Evolutionary conservation across 2,329 filamentous ascomycete species (phyloP).

Genomic region (Penicillium thymicola): DNA sequence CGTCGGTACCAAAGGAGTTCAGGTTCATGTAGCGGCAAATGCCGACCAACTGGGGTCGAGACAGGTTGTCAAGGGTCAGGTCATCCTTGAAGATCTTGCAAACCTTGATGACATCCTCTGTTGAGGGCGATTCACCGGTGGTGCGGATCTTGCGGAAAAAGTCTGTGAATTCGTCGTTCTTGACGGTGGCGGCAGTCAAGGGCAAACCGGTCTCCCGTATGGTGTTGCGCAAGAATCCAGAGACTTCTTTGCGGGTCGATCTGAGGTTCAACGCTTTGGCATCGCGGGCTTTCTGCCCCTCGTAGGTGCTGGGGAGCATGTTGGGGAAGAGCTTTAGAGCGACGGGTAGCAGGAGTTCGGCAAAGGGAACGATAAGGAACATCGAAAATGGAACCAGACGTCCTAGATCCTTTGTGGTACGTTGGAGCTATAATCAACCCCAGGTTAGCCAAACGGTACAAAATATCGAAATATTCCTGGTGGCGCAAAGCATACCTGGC

Average conservation of each 20-base stretch:
- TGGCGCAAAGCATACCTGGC: constrained; percentile 57
- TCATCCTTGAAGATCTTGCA: constrained; percentile 99
- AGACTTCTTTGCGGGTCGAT: constrained; percentile 88
- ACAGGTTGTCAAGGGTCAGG: constrained; percentile 93
- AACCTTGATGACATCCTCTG: constrained; percentile 93
- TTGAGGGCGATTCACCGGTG: constrained; percentile 84
- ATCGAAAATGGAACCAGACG: constrained; percentile 94
- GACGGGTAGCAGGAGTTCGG: constrained; percentile 85
- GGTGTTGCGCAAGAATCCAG: constrained; percentile 81
- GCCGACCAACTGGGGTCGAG: constrained; percentile 88
- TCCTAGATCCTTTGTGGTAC: constrained; percentile 89
- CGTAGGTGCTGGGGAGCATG: constrained; percentile 93
- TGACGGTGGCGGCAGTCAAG: constrained; percentile 75
- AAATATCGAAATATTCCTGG: background rate
- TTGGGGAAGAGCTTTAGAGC: constrained; percentile 96
- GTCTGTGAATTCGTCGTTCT: constrained; percentile 88
- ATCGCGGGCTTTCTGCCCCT: constrained; percentile 86
- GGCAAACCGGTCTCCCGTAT: constrained; percentile 91
- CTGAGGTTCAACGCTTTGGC: constrained; percentile 78
- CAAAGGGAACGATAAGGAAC: constrained; percentile 95
- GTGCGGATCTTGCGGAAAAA: constrained; percentile 96
- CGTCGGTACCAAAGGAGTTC: constrained; percentile 93
- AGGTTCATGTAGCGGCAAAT: constrained; percentile 99
- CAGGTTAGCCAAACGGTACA: constrained; percentile 11
- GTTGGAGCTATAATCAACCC: constrained; percentile 57